These are phyloP conservation scores for Elaeis guineensis DNA, from an alignment of 176 grass and related monocot species.

Conservation along the genomic window DNA sequence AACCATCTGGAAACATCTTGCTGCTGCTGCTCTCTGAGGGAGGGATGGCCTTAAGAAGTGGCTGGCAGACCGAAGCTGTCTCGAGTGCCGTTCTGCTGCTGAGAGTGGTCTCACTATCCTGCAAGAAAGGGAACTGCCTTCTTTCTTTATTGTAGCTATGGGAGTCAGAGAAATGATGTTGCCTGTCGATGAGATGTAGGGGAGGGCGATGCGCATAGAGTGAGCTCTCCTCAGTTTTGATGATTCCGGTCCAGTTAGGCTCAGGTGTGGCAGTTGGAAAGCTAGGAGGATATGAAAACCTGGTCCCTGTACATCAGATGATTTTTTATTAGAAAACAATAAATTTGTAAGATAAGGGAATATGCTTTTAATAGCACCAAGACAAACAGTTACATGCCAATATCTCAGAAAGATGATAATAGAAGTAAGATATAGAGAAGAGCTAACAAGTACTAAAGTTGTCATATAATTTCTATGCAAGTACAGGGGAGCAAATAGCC, in stretches of 20 bases:
- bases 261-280: slow-evolving; percentile 42
- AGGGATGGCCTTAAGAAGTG: slow-evolving; percentile 33
- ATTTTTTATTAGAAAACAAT: not conserved
- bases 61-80: slow-evolving; percentile 16
- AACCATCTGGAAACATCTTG: slow-evolving; percentile 8
- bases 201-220: slow-evolving; percentile 31
- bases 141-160: slow-evolving; percentile 31
- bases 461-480: too few relatives aligned
- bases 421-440: too few relatives aligned
- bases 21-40: slow-evolving; percentile 42
- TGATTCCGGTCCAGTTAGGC: slow-evolving; percentile 28
- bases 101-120: slow-evolving; percentile 2
- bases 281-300: slow-evolving; percentile 42
- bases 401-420: too few relatives aligned
- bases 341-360: not conserved
- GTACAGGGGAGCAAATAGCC: too few relatives aligned
- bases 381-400: too few relatives aligned
- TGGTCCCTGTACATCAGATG: slow-evolving; percentile 25
- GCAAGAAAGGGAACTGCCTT: slow-evolving; percentile 47
- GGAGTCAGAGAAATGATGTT: not conserved
- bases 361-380: not conserved
- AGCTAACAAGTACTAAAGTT: too few relatives aligned
- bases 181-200: slow-evolving; percentile 18
- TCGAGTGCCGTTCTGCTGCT: not conserved
- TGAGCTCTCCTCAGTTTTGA: slow-evolving; percentile 39